Base-by-base conservation (phyloP, 495 filamentous ascomycete species). In the Viridothelium virens region DNA sequence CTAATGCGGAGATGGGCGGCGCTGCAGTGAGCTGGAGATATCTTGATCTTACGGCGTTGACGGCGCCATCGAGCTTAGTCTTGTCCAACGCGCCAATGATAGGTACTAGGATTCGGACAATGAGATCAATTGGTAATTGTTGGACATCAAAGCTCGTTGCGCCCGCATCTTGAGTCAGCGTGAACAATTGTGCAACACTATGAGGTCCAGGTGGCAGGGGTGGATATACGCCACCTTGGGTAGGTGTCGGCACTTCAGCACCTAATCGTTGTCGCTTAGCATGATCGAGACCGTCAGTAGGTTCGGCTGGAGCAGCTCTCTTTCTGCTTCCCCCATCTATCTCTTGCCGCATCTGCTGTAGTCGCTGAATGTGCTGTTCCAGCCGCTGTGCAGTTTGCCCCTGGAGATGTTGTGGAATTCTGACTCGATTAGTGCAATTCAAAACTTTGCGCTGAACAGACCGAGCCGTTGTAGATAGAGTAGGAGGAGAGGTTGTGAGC, bases 151-250 rank as follows among this genome's bases (percentile, higher is more conserved):
- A 96, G 0, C 78, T 82, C 38, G 86, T 90, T 25, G 95, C 77
- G 5, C 81, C 87, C 38, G 79, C 76, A 74, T 95, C 91, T 50
- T 82, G 80, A 2, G 89, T 94, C 31, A 97, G 77, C 6, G 90
- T 96, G 74, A 89, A 99, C 4, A 97, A 78, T 56, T 93, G 85
- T 5, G 88, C 86, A 66, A 87, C 83, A 69, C 84, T 93, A 65
- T 87, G 84, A 14, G 89, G 89, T 6, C 91, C 91, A 9, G 86
- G 82, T 7, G 86, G 84, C 48, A 92, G 73, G 31, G 89, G 87
- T 34, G 87, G 85, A 38, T 87, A 64, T 67, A 77, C 44, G 74
- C 79, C 61, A 74, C 76, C 71, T 77, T 83, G 65, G 68, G 78
- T 64, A 82, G 80, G 38, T 72, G 81, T 44, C 5, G 76, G 81